Evolutionary conservation across 805 yeast species (phyloP), one percentile per base, ranked within the genome.

Genomic region (Starmerella powellii): DNA sequence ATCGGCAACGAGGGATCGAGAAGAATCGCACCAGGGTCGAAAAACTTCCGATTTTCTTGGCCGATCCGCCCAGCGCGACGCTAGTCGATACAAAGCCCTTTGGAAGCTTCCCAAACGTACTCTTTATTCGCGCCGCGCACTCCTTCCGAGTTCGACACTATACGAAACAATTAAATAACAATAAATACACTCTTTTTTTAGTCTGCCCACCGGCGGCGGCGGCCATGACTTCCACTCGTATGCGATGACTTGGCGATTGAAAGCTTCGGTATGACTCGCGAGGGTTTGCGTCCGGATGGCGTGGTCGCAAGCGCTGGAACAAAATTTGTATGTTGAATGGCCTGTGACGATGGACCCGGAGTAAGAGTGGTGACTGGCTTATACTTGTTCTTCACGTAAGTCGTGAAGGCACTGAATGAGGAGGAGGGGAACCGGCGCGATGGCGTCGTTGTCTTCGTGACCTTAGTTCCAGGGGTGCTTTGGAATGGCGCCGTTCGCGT

Each of bases 401-500:
- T 63, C 11, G 73, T 52, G 62, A 68, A 85, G 53, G 72, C 73
- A 8, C 16, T 8, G 41, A 73, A 81, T 0, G 81, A 66, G 41
- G 84, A 73, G 0, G 94, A 73, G 15, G 88, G 76, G 58, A 62
- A 78, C 50, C 74, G 67, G 51, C 77, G 70, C 10, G 79, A 58
- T 78, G 87, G 80, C 8, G 79, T 68, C 44, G 54, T 37, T 13
- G 52, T 44, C 30, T 67, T 73, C 0, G 94, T 81, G 20, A 85
- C 73, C 8, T 63, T 64, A 1, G 80, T 56, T 3, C 79, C 82
- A 5, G 98, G 96, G 62, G 85, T 95, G 45, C 68, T 59, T 63
- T 87, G 96, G 95, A 86, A 84, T 40, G 96, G 95, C 1, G 97
- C 96, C 60, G 63, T 83, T 53, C 87, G 72, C 8, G 82, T 74